These are phyloP conservation scores for Termitomyces sp. DNA, from an alignment of 768 basidiomycete genomes.

Conservation along the genomic window DNA sequence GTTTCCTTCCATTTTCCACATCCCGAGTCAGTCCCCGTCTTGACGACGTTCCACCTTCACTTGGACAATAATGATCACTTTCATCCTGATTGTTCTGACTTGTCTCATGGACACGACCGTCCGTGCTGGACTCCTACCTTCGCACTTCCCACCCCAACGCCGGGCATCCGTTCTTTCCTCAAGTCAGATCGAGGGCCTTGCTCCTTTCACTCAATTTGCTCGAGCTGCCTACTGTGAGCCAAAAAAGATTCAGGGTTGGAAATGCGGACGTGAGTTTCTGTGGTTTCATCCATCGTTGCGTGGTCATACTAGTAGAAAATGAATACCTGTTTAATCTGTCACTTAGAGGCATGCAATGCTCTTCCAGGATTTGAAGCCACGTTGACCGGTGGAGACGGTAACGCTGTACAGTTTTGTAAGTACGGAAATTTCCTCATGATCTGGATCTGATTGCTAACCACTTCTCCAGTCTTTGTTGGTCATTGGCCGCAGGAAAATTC, in stretches of 20 bases:
- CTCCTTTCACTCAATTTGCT: conserved; percentile 30
- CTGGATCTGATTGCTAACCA: background rate
- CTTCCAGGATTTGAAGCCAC: conserved; percentile 28
- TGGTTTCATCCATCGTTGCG: background rate
- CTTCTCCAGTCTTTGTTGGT: conserved; percentile 32
- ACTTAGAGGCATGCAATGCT: conserved; percentile 26
- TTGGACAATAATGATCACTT: conserved; percentile 6
- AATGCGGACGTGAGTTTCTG: conserved; percentile 23
- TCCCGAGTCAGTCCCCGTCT: conserved; percentile 4
- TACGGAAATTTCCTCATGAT: background rate
- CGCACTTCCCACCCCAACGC: background rate
- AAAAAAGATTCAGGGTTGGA: conserved; percentile 24
- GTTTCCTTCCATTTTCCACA: background rate
- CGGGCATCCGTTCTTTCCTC: conserved; percentile 9
- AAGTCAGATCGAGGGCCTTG: conserved; percentile 8
- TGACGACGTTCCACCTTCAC: background rate
- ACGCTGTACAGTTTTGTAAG: conserved; percentile 29
- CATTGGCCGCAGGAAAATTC: conserved; percentile 41
- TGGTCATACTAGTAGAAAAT: too few relatives aligned
- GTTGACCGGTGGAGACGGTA: conserved; percentile 28
- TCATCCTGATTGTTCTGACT: background rate
- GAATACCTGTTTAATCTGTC: background rate
- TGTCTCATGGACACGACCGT: conserved; percentile 6
- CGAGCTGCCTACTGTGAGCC: conserved; percentile 30
- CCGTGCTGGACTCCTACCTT: conserved; percentile 9